phyloP scores from a whole-genome alignment of 768 basidiomycete genomes.

The Crassisporium funariophilum region DNA sequence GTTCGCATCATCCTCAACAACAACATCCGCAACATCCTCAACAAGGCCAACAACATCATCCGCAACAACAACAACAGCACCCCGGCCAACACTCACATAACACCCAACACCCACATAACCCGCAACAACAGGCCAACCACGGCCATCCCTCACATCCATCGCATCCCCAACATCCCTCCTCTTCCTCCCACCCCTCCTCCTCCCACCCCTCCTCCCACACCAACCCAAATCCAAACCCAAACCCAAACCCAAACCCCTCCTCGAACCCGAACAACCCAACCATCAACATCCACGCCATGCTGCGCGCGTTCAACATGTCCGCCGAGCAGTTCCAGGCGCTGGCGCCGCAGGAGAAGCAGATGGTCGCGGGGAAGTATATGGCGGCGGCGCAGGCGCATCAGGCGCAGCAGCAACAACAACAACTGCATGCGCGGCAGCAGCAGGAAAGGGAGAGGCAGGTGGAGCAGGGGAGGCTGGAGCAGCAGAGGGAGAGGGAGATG shows the following conservation, averaged over 20 bases:
- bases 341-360: slow-evolving; percentile 26
- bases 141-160: too few relatives aligned
- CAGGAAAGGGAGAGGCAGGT: slow-evolving; percentile 1
- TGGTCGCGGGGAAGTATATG: slow-evolving; percentile 23
- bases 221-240: too few relatives aligned
- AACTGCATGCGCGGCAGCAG: slow-evolving; percentile 13
- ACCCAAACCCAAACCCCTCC: slow-evolving; percentile 11
- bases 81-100: too few relatives aligned
- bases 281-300: slow-evolving; percentile 20
- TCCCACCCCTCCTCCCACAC: neutral
- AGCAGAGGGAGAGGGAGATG: slow-evolving; percentile 4
- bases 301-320: slow-evolving; percentile 27
- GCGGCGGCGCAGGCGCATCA: slow-evolving; percentile 18
- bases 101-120: too few relatives aligned
- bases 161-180: too few relatives aligned
- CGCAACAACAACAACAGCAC: neutral
- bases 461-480: neutral
- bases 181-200: neutral
- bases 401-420: slow-evolving; percentile 15
- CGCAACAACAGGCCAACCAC: too few relatives aligned
- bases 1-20: too few relatives aligned
- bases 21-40: neutral
- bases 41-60: neutral
- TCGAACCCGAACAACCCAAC: neutral
- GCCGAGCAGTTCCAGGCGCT: slow-evolving; percentile 33